phyloP scores from a whole-genome alignment of 768 basidiomycete genomes.

The Chlorophyllum brunneum region DNA sequence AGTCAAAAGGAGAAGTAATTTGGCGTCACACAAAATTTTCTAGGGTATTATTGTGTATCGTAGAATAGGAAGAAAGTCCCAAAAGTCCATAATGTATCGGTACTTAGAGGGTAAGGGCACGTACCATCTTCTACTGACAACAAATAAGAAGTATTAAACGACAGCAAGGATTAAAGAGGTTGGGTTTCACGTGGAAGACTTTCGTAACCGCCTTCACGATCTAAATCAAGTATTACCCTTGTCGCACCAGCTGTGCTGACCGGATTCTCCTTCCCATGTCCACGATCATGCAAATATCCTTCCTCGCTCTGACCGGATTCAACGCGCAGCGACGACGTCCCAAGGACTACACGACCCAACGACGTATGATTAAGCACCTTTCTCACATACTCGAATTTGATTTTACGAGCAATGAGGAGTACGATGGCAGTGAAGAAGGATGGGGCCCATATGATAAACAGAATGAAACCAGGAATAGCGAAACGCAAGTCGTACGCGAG shows the following conservation, averaged over 20 bases:
- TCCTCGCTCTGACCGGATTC: neutral
- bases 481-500: neutral
- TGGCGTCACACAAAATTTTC: no score
- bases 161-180: no score
- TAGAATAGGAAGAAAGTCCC: no score
- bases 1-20: no score
- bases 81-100: no score
- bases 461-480: conserved; percentile 2
- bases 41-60: no score
- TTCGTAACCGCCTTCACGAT: neutral
- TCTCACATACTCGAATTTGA: neutral
- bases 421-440: neutral
- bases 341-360: neutral
- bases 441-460: neutral
- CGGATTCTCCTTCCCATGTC: neutral
- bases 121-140: no score
- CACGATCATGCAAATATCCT: neutral
- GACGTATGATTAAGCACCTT: neutral
- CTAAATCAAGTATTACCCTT: neutral
- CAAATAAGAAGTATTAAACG: no score
- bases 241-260: neutral
- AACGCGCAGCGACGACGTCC: neutral
- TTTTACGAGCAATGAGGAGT: neutral
- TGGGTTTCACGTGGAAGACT: neutral
- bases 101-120: no score